Evolutionary conservation across 2,329 filamentous ascomycete genomes (phyloP).

Genomic region (Verticillium dahliae): DNA sequence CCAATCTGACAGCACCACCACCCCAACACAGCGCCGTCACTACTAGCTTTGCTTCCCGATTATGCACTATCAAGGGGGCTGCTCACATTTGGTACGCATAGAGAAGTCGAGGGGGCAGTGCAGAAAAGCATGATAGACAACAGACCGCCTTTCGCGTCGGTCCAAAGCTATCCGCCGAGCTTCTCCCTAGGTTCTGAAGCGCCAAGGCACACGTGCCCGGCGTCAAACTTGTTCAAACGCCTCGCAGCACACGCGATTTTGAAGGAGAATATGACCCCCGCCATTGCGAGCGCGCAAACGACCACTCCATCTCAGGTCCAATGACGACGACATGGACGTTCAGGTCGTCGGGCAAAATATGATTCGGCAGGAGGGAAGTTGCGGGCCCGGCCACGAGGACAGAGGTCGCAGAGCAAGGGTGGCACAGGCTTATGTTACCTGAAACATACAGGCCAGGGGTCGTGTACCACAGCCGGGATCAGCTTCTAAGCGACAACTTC

Average conservation of each 20-base stretch:
- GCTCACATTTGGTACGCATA: background rate
- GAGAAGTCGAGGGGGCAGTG: background rate
- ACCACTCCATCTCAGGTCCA: background rate
- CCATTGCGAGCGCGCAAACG: background rate
- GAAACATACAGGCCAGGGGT: slow-evolving; percentile 8
- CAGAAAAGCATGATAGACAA: background rate
- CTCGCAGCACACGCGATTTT: background rate
- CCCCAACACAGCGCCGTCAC: background rate
- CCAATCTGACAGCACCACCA: background rate
- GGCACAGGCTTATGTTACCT: slow-evolving; percentile 8
- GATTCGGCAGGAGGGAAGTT: slow-evolving; percentile 7
- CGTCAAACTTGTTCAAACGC: background rate
- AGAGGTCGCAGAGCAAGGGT: slow-evolving; percentile 2
- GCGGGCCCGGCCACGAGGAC: slow-evolving; percentile 8
- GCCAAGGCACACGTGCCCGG: background rate
- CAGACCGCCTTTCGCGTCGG: background rate
- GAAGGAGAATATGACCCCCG: background rate
- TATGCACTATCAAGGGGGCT: background rate
- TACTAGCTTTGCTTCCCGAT: background rate
- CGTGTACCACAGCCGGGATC: background rate
- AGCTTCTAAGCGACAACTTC: background rate
- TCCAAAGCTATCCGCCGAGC: background rate
- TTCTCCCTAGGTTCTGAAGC: background rate
- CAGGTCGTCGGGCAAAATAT: background rate
- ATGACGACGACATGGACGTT: background rate